A percentile compares a stretch with the other conserved stretches of the same genome.
These are phyloP conservation scores for Gonium pectorale DNA, from an alignment of 139 green algal species.

Conservation along the genomic window DNA sequence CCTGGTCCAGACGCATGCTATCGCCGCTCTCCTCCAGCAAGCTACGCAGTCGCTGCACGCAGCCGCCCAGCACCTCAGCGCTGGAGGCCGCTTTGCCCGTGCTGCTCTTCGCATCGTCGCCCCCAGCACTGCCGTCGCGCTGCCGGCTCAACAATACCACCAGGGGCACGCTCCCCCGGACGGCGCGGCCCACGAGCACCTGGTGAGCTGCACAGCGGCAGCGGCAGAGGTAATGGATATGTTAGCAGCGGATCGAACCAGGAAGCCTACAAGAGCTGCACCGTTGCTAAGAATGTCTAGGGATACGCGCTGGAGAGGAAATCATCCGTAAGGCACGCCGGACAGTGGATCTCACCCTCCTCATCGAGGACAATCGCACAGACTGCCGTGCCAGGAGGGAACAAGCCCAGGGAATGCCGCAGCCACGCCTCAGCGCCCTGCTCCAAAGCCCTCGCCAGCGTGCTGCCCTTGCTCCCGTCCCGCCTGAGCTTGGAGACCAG, in stretches of 20 bases:
- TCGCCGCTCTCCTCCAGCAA: conserved; percentile 68
- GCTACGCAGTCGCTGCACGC: conserved; percentile 52
- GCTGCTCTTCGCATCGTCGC: too few species aligned
- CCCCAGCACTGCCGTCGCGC: neutral
- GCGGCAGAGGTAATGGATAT: too few species aligned
- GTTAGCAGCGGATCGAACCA: too few species aligned
- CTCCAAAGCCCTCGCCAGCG: conserved; percentile 2
- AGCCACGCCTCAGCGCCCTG: neutral
- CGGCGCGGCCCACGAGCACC: conserved; percentile 46
- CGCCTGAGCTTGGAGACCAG: conserved; percentile 7
- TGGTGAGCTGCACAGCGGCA: neutral
- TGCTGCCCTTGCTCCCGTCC: neutral
- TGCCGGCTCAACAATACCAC: conserved; percentile 42
- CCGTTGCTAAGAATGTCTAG: too few species aligned
- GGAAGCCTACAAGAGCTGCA: too few species aligned
- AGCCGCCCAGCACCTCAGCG: neutral
- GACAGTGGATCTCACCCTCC: neutral
- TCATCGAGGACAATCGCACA: neutral
- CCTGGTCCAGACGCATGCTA: conserved; percentile 67
- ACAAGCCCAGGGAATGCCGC: neutral
- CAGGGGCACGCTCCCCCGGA: conserved; percentile 24
- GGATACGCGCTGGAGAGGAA: too few species aligned
- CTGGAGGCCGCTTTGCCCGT: too few species aligned
- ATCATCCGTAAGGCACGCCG: too few species aligned
- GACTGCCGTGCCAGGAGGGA: neutral